Evolutionary conservation across 2,329 filamentous ascomycete species (phyloP).

Genomic region (Daldinia eschscholtzii): DNA sequence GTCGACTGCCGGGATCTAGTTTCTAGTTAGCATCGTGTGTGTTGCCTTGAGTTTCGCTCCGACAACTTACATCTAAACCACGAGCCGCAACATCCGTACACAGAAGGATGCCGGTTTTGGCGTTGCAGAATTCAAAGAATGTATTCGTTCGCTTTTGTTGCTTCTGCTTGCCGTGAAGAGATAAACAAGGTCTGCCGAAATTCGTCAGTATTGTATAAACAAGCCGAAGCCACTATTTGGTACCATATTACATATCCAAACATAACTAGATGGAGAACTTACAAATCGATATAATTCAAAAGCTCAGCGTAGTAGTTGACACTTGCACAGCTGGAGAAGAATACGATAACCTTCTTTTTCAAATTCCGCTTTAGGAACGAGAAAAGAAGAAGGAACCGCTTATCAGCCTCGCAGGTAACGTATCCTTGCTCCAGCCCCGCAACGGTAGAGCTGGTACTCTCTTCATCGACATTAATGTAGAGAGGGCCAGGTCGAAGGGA

Average conservation of each 20-base stretch:
- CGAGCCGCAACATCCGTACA: constrained; percentile 97
- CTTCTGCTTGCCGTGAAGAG: constrained; percentile 93
- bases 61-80: constrained; percentile 80
- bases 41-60: background rate
- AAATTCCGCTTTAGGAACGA: constrained; percentile 92
- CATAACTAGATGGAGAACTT: constrained; percentile 51
- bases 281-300: constrained; percentile 94
- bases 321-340: constrained; percentile 91
- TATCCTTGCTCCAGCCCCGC: constrained; percentile 96
- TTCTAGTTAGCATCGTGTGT: constrained; percentile 13
- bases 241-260: background rate
- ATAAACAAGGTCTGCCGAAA: constrained; percentile 58
- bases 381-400: constrained; percentile 90
- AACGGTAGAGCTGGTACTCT: constrained; percentile 90
- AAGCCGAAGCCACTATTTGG: background rate
- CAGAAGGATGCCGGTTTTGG: constrained; percentile 84
- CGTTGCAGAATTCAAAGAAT: constrained; percentile 96
- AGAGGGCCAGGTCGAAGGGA: constrained; percentile 90
- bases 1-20: constrained; percentile 88
- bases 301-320: constrained; percentile 97
- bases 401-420: constrained; percentile 91
- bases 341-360: constrained; percentile 98
- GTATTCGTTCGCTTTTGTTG: constrained; percentile 99
- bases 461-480: constrained; percentile 96
- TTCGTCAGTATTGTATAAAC: constrained; percentile 18